Base-by-base conservation (phyloP, 2,329 filamentous ascomycete species). In the Hypoxylon sp. region DNA sequence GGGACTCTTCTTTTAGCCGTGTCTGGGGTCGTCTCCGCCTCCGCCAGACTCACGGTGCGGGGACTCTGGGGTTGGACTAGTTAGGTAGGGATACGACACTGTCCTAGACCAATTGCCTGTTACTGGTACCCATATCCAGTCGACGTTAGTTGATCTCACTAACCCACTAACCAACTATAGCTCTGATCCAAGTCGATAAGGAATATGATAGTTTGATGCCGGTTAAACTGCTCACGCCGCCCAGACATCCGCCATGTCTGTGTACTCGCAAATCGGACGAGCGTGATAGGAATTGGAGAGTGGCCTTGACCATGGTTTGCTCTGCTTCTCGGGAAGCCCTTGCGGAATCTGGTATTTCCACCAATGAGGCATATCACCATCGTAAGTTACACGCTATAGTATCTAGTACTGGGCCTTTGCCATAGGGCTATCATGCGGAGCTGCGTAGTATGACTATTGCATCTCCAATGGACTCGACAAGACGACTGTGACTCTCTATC, bases 1-100 rank as follows among this genome's bases (percentile, higher is more conserved):
- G 53, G 33, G 54, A 40, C 57, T 30, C 22, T 22, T 56, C 31
- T 46, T 69, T 69, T 71, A 69, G 62, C 69, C 66, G 66, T 54
- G 44, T 63, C 63, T 61, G 69, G 66, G 63, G 53, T 37, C 11
- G 30, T 69, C 58, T 59, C 69, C 61, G 50, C 61, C 42, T 59
- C 33, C 48, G 20, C 46, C 44, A 22, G 49, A 44, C 30, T 40
- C 27, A 40, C 33, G 33, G 31, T 66, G 66, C 57, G 66, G 69
- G 62, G 63, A 61, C 57, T 55, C 61, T 61, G 61, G 69, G 69
- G 59, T 57, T 60, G 31, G 20, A 51, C 22, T 40, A 27, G 31
- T 31, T 42, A 8, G 31, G 31, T 42, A 8, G 31, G 31, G 31
- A 33, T 22, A 40, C 20, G 46, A 55, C 14, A 30, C 13, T 30